Conservation (phyloP, 345 rosid species). For the Rhizophora apiculata region DNA sequence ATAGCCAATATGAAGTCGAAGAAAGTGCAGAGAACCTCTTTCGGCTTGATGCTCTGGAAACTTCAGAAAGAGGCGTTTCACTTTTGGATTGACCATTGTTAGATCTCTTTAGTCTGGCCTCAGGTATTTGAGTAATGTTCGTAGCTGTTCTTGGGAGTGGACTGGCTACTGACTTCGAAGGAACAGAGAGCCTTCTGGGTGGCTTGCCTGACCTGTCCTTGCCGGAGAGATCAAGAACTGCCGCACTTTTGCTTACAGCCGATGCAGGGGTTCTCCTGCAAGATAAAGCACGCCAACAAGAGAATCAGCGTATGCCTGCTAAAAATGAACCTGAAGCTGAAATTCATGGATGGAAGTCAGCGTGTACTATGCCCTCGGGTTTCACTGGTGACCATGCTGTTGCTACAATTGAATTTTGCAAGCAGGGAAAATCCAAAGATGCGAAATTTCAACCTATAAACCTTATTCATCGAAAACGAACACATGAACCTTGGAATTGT, state of each 20-base stretch:
- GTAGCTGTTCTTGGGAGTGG: slow-evolving; percentile 36
- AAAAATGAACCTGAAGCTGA: too few species aligned
- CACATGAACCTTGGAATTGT: too few species aligned
- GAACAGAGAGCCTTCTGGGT: slow-evolving; percentile 76
- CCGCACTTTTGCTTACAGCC: slow-evolving; percentile 66
- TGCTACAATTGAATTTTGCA: too few species aligned
- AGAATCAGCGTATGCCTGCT: too few species aligned
- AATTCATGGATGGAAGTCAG: too few species aligned
- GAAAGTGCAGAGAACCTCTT: slow-evolving; percentile 45
- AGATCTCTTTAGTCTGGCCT: slow-evolving; percentile 46
- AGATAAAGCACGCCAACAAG: background rate
- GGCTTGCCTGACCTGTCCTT: slow-evolving; percentile 72
- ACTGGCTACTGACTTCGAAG: slow-evolving; percentile 43
- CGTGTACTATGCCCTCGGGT: too few species aligned
- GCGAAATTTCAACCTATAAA: too few species aligned
- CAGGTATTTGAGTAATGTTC: slow-evolving; percentile 53
- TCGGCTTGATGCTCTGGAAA: slow-evolving; percentile 42
- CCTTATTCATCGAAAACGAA: too few species aligned
- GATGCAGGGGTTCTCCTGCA: slow-evolving; percentile 46
- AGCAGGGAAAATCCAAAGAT: too few species aligned
- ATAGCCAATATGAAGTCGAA: slow-evolving; percentile 69
- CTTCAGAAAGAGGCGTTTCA: slow-evolving; percentile 53
- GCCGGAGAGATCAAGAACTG: slow-evolving; percentile 62
- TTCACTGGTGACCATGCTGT: too few species aligned
- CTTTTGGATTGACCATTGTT: slow-evolving; percentile 34